These are phyloP conservation scores for Oldenlandia corymbosa DNA, from an alignment of 257 asterid species.

Conservation along the genomic window DNA sequence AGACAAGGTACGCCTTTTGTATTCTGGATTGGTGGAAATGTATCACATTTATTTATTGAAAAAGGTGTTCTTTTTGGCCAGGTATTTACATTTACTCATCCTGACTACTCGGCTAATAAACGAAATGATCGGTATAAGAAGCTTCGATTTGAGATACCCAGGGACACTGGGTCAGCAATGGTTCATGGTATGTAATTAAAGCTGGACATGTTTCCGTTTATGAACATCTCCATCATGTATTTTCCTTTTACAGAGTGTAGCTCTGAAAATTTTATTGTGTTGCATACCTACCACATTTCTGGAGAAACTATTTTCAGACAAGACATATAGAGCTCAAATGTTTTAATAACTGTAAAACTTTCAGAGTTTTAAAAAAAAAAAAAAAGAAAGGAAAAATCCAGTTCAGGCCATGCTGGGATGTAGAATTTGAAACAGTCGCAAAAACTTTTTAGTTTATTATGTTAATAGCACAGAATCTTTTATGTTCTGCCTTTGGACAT, in stretches of 20 bases:
- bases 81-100: conserved; percentile 92
- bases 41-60: too few relatives aligned
- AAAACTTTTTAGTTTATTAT: too few relatives aligned
- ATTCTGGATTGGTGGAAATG: too few relatives aligned
- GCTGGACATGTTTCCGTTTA: not conserved
- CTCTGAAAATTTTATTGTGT: not conserved
- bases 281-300: too few relatives aligned
- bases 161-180: conserved; percentile 81
- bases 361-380: too few relatives aligned
- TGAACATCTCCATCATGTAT: not conserved
- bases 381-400: not conserved
- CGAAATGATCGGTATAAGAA: conserved; percentile 70
- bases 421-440: not conserved
- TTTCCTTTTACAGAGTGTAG: not conserved
- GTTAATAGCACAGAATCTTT: not conserved
- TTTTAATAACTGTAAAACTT: not conserved
- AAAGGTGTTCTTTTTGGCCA: conserved; percentile 33
- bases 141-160: conserved; percentile 64
- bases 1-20: not conserved
- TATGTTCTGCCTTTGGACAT: too few relatives aligned
- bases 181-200: conserved; percentile 60
- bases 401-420: not conserved
- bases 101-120: conserved; percentile 47
- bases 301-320: too few relatives aligned
- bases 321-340: too few relatives aligned